A percentile compares a stretch with the other conserved stretches of the same genome.
phyloP scores from a whole-genome alignment of 768 basidiomycete species.

The Neoboletus magnificus region DNA sequence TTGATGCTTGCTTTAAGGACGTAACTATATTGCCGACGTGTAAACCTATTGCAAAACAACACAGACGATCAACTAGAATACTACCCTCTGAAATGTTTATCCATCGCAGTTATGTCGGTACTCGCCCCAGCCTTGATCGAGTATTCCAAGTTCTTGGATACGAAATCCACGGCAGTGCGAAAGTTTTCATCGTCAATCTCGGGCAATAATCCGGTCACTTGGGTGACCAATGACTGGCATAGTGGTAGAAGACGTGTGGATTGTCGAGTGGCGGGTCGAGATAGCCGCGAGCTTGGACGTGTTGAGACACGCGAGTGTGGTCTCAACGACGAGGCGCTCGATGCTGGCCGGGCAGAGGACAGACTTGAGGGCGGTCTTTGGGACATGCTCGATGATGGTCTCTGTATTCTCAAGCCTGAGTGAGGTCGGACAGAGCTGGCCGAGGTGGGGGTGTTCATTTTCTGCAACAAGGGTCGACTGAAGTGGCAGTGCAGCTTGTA shows the following conservation, averaged over 20 bases:
- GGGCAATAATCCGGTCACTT: slow-evolving; percentile 50
- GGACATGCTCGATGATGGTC: slow-evolving; percentile 38
- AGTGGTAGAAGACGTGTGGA: slow-evolving; percentile 50
- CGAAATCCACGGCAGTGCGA: slow-evolving; percentile 51
- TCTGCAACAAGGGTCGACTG: background rate
- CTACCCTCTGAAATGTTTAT: slow-evolving; percentile 56
- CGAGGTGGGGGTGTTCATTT: slow-evolving; percentile 24
- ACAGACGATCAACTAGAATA: slow-evolving; percentile 4
- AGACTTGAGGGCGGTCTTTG: slow-evolving; percentile 46
- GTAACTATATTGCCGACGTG: slow-evolving; percentile 37
- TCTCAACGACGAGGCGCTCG: slow-evolving; percentile 37
- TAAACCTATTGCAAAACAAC: slow-evolving; percentile 13
- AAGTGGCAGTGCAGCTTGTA: background rate
- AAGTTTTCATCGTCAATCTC: slow-evolving; percentile 43
- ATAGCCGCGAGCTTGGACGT: slow-evolving; percentile 42
- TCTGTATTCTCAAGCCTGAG: slow-evolving; percentile 19
- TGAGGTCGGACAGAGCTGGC: slow-evolving; percentile 16
- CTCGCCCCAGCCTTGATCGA: slow-evolving; percentile 55
- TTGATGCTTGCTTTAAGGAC: slow-evolving; percentile 69
- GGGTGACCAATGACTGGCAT: slow-evolving; percentile 52
- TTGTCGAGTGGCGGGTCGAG: slow-evolving; percentile 51
- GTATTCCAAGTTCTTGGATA: slow-evolving; percentile 56
- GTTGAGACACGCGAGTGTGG: slow-evolving; percentile 35
- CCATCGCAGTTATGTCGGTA: slow-evolving; percentile 52
- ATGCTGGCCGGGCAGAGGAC: slow-evolving; percentile 43